Evolutionary conservation across 1,284 basidiomycete genomes (phyloP).

Genomic region (Dichomitus squalens): DNA sequence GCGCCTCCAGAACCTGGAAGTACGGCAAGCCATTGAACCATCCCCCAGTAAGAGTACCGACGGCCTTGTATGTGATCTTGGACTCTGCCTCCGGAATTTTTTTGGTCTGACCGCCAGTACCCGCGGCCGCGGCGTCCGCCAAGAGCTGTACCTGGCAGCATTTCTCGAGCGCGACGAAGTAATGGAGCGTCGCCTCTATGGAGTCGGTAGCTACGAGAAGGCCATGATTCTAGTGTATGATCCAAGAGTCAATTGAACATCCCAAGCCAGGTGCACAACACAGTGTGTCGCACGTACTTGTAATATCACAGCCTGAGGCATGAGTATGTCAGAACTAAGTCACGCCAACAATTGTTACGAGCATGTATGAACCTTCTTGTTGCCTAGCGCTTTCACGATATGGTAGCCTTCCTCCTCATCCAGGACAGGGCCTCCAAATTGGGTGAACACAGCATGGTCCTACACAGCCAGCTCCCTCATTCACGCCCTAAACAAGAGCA

Average conservation of each 20-base stretch:
- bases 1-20: slow-evolving; percentile 40
- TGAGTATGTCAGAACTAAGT: no score
- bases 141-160: slow-evolving; percentile 54
- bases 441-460: slow-evolving; percentile 44
- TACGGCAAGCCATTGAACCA: slow-evolving; percentile 43
- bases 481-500: no score
- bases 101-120: slow-evolving; percentile 34
- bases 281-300: neutral
- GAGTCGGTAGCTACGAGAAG: slow-evolving; percentile 48
- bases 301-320: slow-evolving; percentile 11
- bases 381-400: slow-evolving; percentile 56
- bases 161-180: slow-evolving; percentile 42
- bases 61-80: slow-evolving; percentile 29
- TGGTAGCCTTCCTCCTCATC: slow-evolving; percentile 56
- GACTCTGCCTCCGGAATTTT: slow-evolving; percentile 32
- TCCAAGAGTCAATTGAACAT: neutral
- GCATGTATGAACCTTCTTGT: slow-evolving; percentile 40
- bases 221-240: slow-evolving; percentile 56
- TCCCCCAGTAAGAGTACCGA: slow-evolving; percentile 36
- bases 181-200: slow-evolving; percentile 44
- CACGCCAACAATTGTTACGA: neutral
- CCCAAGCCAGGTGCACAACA: no score
- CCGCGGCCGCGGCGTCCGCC: slow-evolving; percentile 48
- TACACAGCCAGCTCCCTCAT: slow-evolving; percentile 7
- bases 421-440: slow-evolving; percentile 61